Evolutionary conservation across 495 filamentous ascomycete species (phyloP).

Genomic region (Penicillium flavigenum): DNA sequence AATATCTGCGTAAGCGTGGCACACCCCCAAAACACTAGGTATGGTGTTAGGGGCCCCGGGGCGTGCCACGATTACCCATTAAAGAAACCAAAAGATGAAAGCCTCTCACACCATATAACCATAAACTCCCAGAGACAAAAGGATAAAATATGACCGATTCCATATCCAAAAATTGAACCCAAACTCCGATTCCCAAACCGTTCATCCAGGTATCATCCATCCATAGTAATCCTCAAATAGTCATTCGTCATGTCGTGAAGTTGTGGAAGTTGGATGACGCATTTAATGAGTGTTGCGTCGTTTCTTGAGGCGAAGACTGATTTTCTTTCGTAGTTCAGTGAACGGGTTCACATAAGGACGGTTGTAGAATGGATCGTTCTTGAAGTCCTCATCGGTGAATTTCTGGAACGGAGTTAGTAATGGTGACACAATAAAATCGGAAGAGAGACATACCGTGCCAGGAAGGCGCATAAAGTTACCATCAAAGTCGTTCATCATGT

Average conservation of each 20-base stretch:
- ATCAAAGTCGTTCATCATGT: conserved; percentile 70
- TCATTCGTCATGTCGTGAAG: conserved; percentile 10
- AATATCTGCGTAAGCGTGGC: not conserved
- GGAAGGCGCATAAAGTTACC: conserved; percentile 41
- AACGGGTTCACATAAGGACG: conserved; percentile 36
- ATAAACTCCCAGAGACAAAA: not conserved
- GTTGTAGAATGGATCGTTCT: conserved; percentile 49
- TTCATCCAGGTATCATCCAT: conserved; percentile 5
- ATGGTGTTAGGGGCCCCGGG: no score
- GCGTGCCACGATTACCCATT: not conserved
- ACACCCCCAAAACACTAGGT: no score
- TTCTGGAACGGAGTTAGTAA: conserved; percentile 27
- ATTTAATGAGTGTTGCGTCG: conserved; percentile 29
- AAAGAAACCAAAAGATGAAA: not conserved
- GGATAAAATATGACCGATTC: not conserved
- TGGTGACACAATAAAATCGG: not conserved
- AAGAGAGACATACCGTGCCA: conserved; percentile 30
- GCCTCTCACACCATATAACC: not conserved
- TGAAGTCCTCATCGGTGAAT: conserved; percentile 51
- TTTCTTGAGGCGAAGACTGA: conserved; percentile 37
- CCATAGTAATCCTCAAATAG: conserved; percentile 2
- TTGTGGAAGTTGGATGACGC: conserved; percentile 3
- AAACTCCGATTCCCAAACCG: conserved; percentile 6
- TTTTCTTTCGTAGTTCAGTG: conserved; percentile 31
- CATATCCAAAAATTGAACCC: not conserved